phyloP scores from a whole-genome alignment of 2,329 filamentous ascomycete species.

The Fusarium nygamai region DNA sequence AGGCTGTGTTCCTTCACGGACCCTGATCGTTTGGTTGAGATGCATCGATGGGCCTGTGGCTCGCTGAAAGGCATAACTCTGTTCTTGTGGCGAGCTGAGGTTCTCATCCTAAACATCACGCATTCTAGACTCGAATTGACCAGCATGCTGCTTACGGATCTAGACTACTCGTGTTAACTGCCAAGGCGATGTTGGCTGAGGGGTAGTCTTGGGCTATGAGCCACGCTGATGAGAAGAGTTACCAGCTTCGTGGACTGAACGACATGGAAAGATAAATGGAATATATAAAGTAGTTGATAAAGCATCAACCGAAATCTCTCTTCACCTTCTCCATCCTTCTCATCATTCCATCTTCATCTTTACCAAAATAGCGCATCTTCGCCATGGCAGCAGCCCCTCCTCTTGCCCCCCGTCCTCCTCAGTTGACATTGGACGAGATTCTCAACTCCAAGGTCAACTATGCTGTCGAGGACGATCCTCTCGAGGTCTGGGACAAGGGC shows the following conservation, averaged over 20 bases:
- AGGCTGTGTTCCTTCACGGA: not conserved
- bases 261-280: rapidly evolving
- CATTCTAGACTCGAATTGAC: not conserved
- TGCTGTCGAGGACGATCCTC: slow-evolving; percentile 1
- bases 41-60: rapidly evolving
- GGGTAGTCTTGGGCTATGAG: not conserved
- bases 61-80: not conserved
- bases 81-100: not conserved
- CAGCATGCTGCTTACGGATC: not conserved
- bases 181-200: not conserved
- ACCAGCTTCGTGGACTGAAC: not conserved
- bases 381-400: not conserved
- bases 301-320: rapidly evolving
- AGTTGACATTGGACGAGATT: slow-evolving; percentile 10
- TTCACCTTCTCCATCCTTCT: not conserved
- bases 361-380: not conserved
- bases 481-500: slow-evolving; percentile 23
- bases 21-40: too few relatives aligned
- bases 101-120: not conserved
- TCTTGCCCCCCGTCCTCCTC: not conserved
- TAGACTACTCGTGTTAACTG: too few relatives aligned
- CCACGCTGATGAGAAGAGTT: not conserved
- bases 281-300: not conserved
- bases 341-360: not conserved
- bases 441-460: slow-evolving; percentile 14